A percentile compares a stretch with the other conserved stretches of the same genome.
These are phyloP conservation scores for Penicillium macrosclerotiorum DNA, from an alignment of 495 filamentous ascomycete species.

Conservation along the genomic window DNA sequence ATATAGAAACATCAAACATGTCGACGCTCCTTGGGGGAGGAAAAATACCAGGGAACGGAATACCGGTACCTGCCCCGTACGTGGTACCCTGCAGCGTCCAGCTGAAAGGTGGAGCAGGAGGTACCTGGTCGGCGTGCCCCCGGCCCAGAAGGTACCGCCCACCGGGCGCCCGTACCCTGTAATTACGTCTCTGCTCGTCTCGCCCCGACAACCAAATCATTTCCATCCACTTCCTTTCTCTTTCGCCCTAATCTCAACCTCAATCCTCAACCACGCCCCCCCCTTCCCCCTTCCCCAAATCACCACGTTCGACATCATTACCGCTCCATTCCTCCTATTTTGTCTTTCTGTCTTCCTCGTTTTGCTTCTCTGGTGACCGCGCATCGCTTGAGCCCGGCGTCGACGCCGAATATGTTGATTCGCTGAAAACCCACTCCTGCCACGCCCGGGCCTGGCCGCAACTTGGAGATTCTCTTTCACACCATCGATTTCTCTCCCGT, in stretches of 20 bases:
- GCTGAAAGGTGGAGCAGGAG: no score
- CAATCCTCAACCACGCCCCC: background rate
- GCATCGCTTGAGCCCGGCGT: conserved; percentile 1
- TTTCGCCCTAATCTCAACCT: conserved; percentile 1
- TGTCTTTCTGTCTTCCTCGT: background rate
- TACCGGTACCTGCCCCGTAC: no score
- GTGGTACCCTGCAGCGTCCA: no score
- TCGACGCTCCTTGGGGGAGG: no score
- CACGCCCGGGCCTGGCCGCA: conserved; percentile 9
- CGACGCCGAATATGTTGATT: conserved; percentile 15
- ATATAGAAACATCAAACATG: no score
- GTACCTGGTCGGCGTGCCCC: no score
- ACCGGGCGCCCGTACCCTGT: no score
- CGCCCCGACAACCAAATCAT: conserved; percentile 21
- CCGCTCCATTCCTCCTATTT: conserved; percentile 9
- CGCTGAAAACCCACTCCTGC: conserved; percentile 16
- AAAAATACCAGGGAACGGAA: no score
- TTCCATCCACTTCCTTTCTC: conserved; percentile 3
- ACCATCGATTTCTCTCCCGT: no score
- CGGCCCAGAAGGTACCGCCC: no score
- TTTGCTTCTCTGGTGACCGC: no score
- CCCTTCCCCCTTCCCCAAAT: background rate
- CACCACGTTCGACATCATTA: background rate
- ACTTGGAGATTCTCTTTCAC: background rate
- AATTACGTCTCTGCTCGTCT: no score